Evolutionary conservation across 768 basidiomycete genomes (phyloP), one percentile per base, ranked within the genome.

Genomic region (Agrocybe pediades): DNA sequence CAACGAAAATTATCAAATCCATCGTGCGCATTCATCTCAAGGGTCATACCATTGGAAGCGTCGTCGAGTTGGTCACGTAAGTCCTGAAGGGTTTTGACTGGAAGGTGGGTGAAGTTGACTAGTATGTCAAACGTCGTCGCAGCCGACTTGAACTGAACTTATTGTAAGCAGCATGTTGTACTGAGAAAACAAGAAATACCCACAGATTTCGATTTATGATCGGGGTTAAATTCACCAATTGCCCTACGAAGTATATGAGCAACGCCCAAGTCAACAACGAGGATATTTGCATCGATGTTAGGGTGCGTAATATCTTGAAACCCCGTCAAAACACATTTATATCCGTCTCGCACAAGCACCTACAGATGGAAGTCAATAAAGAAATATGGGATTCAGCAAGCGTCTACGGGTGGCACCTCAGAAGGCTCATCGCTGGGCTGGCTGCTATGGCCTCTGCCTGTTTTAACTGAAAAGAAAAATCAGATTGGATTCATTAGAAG

Each of bases 311-410:
- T 0, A 36, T 55, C 56, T 53, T 58, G 47, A 39, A 17, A 42
- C 26, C 56, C 54, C 8, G 56, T 61, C 11, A 61, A 16, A 42
- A 54, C 41, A 54, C 54, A 61, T 19, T 7, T 50, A 44, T 54
- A 57, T 17, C 59, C 55, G 29, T 53, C 55, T 42, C 55, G 59
- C 23, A 2, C 40, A 24, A 53, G 41, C 26, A 61, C 40, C 60
- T 58, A 44, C 39, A 55, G n/a, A 19, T n/a, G n/a, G 41, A 40
- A 42, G 41, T 51, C 41, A 51, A 41, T n/a, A 6, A 48, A 15
- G 33, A n/a, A 17, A 44, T 30, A 52, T 45, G 23, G 7, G n/a
- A 15, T 36, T 9, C 20, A 41, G 45, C 26, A 42, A 4, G 23
- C 21, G 19, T 26, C 23, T 17, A 54, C 57, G 20, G 43, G 54